Percentiles rank a stretch among this genome's conserved stretches.
Conservation (phyloP, 768 basidiomycete genomes). For the Pisolithus tinctorius region DNA sequence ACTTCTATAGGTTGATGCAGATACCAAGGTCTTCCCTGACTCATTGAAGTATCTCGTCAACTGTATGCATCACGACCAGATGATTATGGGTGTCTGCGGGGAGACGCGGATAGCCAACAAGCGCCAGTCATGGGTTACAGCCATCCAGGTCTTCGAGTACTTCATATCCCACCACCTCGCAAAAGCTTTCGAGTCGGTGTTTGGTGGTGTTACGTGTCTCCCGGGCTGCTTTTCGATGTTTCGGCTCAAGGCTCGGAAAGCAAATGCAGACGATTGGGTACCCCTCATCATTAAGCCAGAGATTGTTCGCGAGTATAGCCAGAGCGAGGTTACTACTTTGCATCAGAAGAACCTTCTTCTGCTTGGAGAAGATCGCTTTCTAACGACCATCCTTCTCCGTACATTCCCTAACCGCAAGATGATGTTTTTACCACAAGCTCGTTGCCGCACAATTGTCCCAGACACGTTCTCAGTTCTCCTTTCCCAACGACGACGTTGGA, state of each 20-base stretch:
- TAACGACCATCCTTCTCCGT: constrained; percentile 92
- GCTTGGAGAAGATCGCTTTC: constrained; percentile 97
- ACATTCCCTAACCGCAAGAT: constrained; percentile 99
- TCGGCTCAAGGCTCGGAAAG: constrained; percentile 86
- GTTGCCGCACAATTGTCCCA: constrained; percentile 91
- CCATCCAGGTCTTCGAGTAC: constrained; percentile 97
- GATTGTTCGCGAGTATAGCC: constrained; percentile 96
- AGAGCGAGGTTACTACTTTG: constrained; percentile 85
- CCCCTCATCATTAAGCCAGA: constrained; percentile 95
- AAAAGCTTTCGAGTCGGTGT: constrained; percentile 98
- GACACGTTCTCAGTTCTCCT: constrained; percentile 91
- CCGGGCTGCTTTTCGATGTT: constrained; percentile 99
- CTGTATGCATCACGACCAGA: constrained; percentile 96
- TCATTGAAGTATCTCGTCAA: constrained; percentile 91
- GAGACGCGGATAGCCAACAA: constrained; percentile 99
- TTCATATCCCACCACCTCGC: constrained; percentile 98
- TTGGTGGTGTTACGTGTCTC: constrained; percentile 97
- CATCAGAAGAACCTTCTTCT: constrained; percentile 97
- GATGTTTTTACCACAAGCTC: constrained; percentile 97
- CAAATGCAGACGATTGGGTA: constrained; percentile 91
- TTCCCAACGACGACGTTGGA: constrained; percentile 97
- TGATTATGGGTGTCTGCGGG: constrained; percentile 99
- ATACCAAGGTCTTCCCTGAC: constrained; percentile 91
- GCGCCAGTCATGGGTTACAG: constrained; percentile 95
- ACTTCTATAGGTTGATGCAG: constrained; percentile 84